phyloP scores from a whole-genome alignment of 2,329 filamentous ascomycete genomes.

The Bisporella sp. region DNA sequence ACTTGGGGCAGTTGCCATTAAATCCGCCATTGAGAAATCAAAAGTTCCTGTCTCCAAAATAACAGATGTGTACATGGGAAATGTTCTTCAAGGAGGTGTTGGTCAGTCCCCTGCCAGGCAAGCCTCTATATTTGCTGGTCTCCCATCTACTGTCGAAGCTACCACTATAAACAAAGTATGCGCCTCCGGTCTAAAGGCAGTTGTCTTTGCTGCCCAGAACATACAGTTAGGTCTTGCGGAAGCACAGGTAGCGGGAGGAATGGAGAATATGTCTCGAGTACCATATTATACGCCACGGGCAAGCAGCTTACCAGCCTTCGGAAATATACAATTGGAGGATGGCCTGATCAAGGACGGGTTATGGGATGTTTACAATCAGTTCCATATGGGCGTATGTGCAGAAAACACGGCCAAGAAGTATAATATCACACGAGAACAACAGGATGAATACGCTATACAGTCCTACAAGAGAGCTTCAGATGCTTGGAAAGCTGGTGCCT shows the following conservation, averaged over 20 bases:
- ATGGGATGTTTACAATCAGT: slow-evolving; percentile 92
- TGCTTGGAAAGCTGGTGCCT: slow-evolving; percentile 77
- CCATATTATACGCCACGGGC: slow-evolving; percentile 84
- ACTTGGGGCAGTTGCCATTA: slow-evolving; percentile 86
- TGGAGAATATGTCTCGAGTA: slow-evolving; percentile 96
- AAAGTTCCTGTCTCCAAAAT: slow-evolving; percentile 74
- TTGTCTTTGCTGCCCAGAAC: slow-evolving; percentile 83
- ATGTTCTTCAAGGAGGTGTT: slow-evolving; percentile 76
- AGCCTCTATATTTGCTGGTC: slow-evolving; percentile 80
- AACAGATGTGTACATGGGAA: slow-evolving; percentile 95
- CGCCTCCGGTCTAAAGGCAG: slow-evolving; percentile 88
- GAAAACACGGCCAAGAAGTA: slow-evolving; percentile 91
- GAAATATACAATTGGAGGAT: slow-evolving; percentile 81
- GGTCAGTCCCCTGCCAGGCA: slow-evolving; percentile 92
- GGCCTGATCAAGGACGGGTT: slow-evolving; percentile 91
- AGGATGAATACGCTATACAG: slow-evolving; percentile 85
- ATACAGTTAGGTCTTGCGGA: slow-evolving; percentile 88
- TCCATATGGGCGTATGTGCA: slow-evolving; percentile 97
- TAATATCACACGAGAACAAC: slow-evolving; percentile 71
- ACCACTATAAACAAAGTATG: slow-evolving; percentile 98
- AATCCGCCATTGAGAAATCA: slow-evolving; percentile 81
- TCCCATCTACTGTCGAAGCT: slow-evolving; percentile 75
- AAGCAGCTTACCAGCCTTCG: slow-evolving; percentile 78
- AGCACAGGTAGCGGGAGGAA: slow-evolving; percentile 86
- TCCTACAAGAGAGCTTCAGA: slow-evolving; percentile 86